Evolutionary conservation across 169 alveolate species (phyloP).

Genomic region (Perkinsus chesapeaki): DNA sequence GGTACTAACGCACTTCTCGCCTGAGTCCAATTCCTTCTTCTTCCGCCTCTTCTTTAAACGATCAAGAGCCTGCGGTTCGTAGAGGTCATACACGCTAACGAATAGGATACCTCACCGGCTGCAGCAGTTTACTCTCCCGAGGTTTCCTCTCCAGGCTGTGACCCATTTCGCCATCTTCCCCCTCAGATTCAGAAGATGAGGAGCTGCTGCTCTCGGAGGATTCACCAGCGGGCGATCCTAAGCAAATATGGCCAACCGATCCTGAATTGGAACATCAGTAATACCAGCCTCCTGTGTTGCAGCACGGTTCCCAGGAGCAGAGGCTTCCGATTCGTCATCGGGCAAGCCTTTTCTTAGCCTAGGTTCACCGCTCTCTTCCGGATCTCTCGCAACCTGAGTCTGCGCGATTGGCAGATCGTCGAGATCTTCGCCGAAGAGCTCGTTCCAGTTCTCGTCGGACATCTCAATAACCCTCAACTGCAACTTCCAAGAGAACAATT

Average conservation of each 20-base stretch:
- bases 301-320: background rate
- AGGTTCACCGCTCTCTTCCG: background rate
- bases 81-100: background rate
- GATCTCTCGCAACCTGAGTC: background rate
- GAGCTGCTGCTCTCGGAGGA: background rate
- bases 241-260: background rate
- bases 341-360: background rate
- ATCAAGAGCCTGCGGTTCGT: background rate
- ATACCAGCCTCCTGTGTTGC: background rate
- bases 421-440: background rate
- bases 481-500: too few species aligned
- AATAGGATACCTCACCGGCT: background rate
- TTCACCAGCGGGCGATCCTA: background rate
- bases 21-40: background rate
- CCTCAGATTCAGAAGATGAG: background rate
- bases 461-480: background rate
- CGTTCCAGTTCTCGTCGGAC: background rate
- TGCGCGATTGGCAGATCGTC: background rate
- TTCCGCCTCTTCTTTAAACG: background rate
- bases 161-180: background rate
- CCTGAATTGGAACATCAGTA: background rate
- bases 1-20: background rate
- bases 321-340: background rate
- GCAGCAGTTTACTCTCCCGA: background rate
- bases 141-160: background rate